Conservation (phyloP, 768 basidiomycete species). For the Panaeolus cyanescens region DNA sequence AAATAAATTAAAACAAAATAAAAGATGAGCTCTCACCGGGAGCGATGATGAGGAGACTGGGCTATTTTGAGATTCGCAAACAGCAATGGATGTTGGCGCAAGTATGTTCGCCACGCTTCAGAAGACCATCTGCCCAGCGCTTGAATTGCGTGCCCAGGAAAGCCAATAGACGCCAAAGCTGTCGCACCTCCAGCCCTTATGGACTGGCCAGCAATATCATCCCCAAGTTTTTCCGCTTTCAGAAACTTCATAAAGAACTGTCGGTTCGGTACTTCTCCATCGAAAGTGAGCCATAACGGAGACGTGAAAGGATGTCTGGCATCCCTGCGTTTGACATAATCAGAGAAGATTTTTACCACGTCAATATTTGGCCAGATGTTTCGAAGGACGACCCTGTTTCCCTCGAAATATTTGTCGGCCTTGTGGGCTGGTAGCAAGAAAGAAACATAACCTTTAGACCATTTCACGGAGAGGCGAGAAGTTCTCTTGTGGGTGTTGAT, state of each 20-base stretch:
- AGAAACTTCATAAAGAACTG: constrained; percentile 31
- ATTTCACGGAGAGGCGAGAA: neutral
- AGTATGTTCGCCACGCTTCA: constrained; percentile 13
- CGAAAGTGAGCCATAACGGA: constrained; percentile 31
- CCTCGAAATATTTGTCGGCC: constrained; percentile 31
- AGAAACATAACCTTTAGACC: neutral
- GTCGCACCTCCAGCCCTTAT: constrained; percentile 14
- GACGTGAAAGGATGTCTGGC: constrained; percentile 22
- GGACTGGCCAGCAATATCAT: constrained; percentile 4
- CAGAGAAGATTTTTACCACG: constrained; percentile 12
- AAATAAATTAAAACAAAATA: neutral
- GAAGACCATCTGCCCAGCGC: constrained; percentile 13
- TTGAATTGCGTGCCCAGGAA: constrained; percentile 11
- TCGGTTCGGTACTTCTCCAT: constrained; percentile 31
- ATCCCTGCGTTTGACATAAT: constrained; percentile 28
- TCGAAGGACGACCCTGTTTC: constrained; percentile 12
- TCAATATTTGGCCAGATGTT: constrained; percentile 13
- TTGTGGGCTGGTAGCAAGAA: constrained; percentile 39
- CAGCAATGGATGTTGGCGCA: constrained; percentile 9
- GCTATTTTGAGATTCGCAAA: constrained; percentile 3
- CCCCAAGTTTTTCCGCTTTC: constrained; percentile 2
- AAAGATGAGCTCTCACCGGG: neutral
- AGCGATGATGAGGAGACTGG: neutral
- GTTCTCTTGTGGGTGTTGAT: constrained; percentile 4
- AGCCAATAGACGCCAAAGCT: constrained; percentile 2